Base-by-base conservation (phyloP, 257 asterid genomes). In the Solanum stenotomum region DNA sequence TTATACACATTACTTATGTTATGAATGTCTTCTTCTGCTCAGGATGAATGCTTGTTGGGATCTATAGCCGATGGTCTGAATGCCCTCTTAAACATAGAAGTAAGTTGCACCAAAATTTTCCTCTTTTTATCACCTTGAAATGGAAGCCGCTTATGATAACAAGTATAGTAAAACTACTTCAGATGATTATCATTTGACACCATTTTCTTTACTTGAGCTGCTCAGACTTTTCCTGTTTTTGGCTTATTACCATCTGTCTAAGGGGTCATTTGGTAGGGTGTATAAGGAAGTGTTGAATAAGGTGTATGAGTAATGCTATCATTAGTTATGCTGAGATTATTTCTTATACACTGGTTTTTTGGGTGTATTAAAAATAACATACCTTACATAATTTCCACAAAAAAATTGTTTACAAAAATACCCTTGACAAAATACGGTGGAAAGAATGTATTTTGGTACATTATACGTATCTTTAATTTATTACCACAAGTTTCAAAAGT, bases 41-140 rank as follows among this genome's bases (percentile, higher is more conserved):
- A 97, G 99, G 98, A 95, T 91, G 90, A 93, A 86, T 87, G 79
- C 90, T 88, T 95, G 85, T 89, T 96, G 93, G 89, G 93, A 52
- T 90, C 98, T 35, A 90, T 97, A 89, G 98, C 94, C 91, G 98
- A 96, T 78, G 99, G 99, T 61, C 91, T 97, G 85, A 96, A 96
- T 90, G 95, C 99, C 56, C 93, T 97, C 88, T 90, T 97, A 67
- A 94, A 90, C 87, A 94, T 97, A 88, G 99, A 96, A 94, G 99
- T 97, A 93, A 93, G 98, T 87, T 86, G 44, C 77, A 10, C 31
- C 16, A 40, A 76, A 5, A 61, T 25, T 71, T 42, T 65, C 86
- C 42, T 72, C 77, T 86, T 83, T 87, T 67, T 84, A 33, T 72
- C 15, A 20, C 85, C 59, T 83, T n/a, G 67, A 44, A 49, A 49